phyloP scores from a whole-genome alignment of 2,329 filamentous ascomycete species.

The Sporothrix globosa region DNA sequence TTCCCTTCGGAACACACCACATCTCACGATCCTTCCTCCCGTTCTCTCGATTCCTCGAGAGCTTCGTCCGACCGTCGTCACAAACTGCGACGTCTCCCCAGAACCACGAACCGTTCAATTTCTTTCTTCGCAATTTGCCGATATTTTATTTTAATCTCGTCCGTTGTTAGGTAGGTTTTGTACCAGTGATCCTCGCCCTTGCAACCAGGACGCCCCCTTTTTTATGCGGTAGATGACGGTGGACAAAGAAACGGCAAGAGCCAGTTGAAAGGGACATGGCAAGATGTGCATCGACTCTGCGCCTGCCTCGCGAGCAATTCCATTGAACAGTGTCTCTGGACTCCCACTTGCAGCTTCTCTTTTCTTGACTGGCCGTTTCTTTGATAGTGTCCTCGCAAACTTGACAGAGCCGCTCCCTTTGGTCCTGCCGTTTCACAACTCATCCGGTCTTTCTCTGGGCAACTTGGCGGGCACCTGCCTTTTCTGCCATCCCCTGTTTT shows the following conservation, averaged over 20 bases:
- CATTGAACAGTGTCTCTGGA: background rate
- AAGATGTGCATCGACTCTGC: background rate
- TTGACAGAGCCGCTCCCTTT: slow-evolving; percentile 7
- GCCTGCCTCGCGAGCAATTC: slow-evolving; percentile 7
- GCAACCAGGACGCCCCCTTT: background rate
- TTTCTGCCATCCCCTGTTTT: background rate
- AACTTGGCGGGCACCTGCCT: slow-evolving; percentile 2
- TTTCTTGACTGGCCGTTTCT: background rate
- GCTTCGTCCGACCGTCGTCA: slow-evolving; percentile 25
- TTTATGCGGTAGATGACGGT: background rate
- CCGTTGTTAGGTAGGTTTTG: slow-evolving; percentile 29
- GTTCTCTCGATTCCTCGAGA: slow-evolving; percentile 30
- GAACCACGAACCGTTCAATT: background rate
- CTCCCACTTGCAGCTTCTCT: slow-evolving; percentile 14
- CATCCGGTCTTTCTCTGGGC: background rate
- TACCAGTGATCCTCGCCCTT: slow-evolving; percentile 22
- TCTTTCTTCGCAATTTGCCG: slow-evolving; percentile 28
- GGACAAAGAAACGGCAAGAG: slow-evolving; percentile 12
- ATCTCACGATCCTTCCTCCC: slow-evolving; percentile 29
- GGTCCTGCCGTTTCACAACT: slow-evolving; percentile 26
- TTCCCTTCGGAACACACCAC: slow-evolving; percentile 16
- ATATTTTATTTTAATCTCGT: slow-evolving; percentile 25
- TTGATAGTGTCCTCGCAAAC: background rate
- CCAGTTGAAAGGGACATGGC: background rate
- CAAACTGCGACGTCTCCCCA: slow-evolving; percentile 30